Conservation (phyloP, 768 basidiomycete species). For the Termitomyces sp. region DNA sequence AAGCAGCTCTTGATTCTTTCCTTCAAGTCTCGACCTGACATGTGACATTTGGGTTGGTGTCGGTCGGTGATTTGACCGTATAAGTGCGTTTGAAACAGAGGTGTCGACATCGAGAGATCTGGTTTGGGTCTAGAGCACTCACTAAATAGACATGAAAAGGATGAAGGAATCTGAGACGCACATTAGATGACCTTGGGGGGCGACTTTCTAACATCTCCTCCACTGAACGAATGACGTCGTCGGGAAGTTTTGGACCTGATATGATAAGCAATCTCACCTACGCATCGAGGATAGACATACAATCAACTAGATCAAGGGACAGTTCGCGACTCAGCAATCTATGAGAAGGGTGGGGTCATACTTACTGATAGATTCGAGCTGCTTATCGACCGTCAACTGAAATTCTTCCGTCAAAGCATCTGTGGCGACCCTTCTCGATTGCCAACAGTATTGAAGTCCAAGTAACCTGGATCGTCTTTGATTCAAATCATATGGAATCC, state of each 20-base stretch:
- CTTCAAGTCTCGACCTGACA: background rate
- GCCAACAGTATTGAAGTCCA: background rate
- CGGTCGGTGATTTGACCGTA: background rate
- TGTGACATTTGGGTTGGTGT: background rate
- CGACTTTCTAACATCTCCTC: background rate
- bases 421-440: background rate
- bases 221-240: background rate
- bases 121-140: background rate
- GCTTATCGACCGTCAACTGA: background rate
- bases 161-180: background rate
- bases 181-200: background rate
- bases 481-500: background rate
- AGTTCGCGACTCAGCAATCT: background rate
- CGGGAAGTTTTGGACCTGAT: background rate
- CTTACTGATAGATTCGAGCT: background rate
- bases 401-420: background rate
- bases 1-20: background rate
- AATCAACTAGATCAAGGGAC: background rate
- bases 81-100: background rate
- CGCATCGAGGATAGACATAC: background rate
- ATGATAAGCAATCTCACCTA: background rate
- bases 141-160: background rate
- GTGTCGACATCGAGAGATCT: background rate
- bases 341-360: background rate
- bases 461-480: background rate